Conservation (phyloP, 106 monocot species). For the Apostasia shenzhenica region DNA sequence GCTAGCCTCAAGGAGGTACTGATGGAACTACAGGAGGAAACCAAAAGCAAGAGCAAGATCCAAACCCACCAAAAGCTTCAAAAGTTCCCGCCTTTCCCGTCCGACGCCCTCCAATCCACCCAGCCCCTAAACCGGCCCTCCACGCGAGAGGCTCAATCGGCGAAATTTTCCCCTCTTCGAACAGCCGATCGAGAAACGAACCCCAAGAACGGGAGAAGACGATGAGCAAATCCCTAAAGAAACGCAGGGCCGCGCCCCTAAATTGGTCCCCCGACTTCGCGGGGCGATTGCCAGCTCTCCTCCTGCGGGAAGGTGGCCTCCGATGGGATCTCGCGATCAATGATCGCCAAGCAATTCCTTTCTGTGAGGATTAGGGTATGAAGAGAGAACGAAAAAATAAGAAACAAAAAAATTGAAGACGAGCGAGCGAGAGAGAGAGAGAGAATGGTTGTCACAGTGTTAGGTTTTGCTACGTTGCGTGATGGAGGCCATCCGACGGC, state of each 20-base stretch:
- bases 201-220: neutral
- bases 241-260: slow-evolving; percentile 1
- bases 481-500: too few relatives aligned
- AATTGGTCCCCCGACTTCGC: neutral
- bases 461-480: too few relatives aligned
- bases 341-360: neutral
- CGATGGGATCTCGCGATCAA: slow-evolving; percentile 5
- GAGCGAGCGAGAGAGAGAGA: neutral
- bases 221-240: slow-evolving; percentile 9
- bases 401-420: neutral
- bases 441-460: too few relatives aligned
- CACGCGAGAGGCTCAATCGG: neutral
- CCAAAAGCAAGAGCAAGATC: neutral
- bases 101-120: neutral
- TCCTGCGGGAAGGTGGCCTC: neutral
- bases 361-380: neutral
- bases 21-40: neutral
- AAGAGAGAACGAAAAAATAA: neutral
- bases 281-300: neutral
- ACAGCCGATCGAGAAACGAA: neutral
- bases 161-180: neutral
- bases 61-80: neutral
- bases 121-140: neutral
- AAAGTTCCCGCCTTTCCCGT: neutral
- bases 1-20: neutral